Base-by-base conservation (phyloP, 306 rosid genomes). In the Fragaria iinumae region DNA sequence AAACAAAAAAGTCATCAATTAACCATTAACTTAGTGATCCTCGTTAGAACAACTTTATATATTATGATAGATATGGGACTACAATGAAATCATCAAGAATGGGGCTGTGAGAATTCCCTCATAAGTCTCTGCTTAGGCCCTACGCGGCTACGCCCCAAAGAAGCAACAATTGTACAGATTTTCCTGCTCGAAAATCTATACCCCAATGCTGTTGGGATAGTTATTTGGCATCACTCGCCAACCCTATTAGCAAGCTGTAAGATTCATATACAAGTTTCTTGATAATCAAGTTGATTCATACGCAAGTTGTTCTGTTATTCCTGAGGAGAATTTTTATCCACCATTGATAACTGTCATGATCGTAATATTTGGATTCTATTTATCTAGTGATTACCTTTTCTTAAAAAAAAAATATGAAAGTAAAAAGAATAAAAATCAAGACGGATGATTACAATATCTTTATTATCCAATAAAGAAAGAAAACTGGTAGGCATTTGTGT, bases 171-270 rank as follows among this genome's bases (percentile, higher is more conserved):
- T 64, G 39, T 34, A 8, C 62, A 48, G 4, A 20, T 20, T 64
- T 62, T 64, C 36, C 27, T 49, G 23, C 53, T 18, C 49, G 50
- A 20, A 66, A 34, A 50, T 12, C 20, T n/a, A n/a, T 66, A 65
- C 16, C 14, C 11, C 32, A 67, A 12, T 14, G 32, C n/a, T 50
- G 66, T 67, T 76, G 56, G 56, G 65, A 41, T 32, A n/a, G 38
- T 32, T 6, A 17, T 39, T 76, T 76, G 74, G 80, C 45, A 39
- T 53, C 66, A 76, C 44, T 76, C 39, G 80, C 14, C 47, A 67
- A 41, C 73, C 32, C 4, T 52, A 41, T 41, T 67, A 38, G 55
- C 67, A 67, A 38, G 56, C 67, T 67, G 67, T 67, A 76, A 67
- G 73, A 53, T 76, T 53, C 72, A 76, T 76, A 48, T 34, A 27